phyloP scores from a whole-genome alignment of 2,329 filamentous ascomycete genomes.

The Dryadomyces quercivorus region DNA sequence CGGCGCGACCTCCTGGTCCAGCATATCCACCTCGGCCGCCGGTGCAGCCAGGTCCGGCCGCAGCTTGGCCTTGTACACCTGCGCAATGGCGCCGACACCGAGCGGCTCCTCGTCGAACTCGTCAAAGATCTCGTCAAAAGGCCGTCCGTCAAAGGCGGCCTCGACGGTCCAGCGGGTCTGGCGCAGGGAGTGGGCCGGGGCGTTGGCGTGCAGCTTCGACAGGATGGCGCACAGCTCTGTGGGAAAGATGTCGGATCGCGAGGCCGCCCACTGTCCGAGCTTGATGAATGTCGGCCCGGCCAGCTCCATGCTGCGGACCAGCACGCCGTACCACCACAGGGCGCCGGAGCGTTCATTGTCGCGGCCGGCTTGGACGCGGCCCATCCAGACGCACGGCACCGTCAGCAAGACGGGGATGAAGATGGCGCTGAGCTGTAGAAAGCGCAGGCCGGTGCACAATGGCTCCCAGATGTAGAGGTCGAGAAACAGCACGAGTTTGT shows the following conservation, averaged over 20 bases:
- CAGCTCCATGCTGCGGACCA: conserved; percentile 82
- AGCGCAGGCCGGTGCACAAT: conserved; percentile 73
- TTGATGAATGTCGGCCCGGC: conserved; percentile 97
- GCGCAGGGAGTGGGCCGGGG: conserved; percentile 76
- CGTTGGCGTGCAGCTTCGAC: conserved; percentile 90
- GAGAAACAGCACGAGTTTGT: conserved; percentile 45
- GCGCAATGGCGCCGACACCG: conserved; percentile 90
- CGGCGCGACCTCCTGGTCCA: neutral
- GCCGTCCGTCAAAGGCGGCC: conserved; percentile 66
- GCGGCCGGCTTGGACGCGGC: conserved; percentile 45
- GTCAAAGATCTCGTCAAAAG: conserved; percentile 87
- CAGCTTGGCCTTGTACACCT: conserved; percentile 92
- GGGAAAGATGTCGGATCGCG: conserved; percentile 91
- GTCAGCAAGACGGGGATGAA: conserved; percentile 82
- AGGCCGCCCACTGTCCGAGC: conserved; percentile 97
- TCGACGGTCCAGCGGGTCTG: conserved; percentile 69
- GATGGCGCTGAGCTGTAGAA: conserved; percentile 73
- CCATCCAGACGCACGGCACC: conserved; percentile 73
- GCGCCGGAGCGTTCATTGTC: conserved; percentile 72
- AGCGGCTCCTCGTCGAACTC: conserved; percentile 85
- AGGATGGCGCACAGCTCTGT: conserved; percentile 83
- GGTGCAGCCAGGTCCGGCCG: conserved; percentile 63
- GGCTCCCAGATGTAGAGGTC: conserved; percentile 74
- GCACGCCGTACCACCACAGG: conserved; percentile 86
- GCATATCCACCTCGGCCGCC: conserved; percentile 42